Conservation (phyloP, 345 rosid genomes). For the Isatis tinctoria region DNA sequence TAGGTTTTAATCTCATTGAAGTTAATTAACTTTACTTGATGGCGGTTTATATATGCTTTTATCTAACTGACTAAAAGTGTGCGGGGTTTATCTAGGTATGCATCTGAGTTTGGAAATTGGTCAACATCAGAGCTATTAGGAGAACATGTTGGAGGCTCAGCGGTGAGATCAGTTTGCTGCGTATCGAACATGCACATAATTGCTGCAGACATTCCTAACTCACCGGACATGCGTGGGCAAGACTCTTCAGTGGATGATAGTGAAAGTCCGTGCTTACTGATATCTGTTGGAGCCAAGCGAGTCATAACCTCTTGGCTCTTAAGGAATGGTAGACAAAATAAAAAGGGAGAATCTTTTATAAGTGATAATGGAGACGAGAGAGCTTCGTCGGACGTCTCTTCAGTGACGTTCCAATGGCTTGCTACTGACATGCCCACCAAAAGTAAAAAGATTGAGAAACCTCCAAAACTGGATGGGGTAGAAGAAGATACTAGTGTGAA, state of each 20-base stretch:
- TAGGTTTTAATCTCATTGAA: conserved; percentile 28
- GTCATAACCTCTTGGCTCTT: conserved; percentile 85
- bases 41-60: neutral
- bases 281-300: conserved; percentile 93
- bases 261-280: conserved; percentile 54
- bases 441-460: conserved; percentile 35
- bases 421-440: conserved; percentile 87
- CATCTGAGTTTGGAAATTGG: conserved; percentile 56
- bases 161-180: conserved; percentile 84
- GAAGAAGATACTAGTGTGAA: conserved; percentile 21
- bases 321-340: conserved; percentile 38
- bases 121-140: conserved; percentile 78
- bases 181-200: conserved; percentile 50
- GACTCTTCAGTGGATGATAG: conserved; percentile 28
- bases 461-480: conserved; percentile 21
- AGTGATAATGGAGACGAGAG: conserved; percentile 24
- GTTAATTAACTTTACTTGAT: neutral
- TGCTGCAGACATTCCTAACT: conserved; percentile 31
- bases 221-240: conserved; percentile 17
- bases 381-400: conserved; percentile 34
- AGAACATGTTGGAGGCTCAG: conserved; percentile 97
- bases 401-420: conserved; percentile 93
- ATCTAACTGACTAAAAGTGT: neutral
- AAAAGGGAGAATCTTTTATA: conserved; percentile 24
- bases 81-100: conserved; percentile 47